Conservation (phyloP, 129 eudicot genomes). For the Lonicera japonica region DNA sequence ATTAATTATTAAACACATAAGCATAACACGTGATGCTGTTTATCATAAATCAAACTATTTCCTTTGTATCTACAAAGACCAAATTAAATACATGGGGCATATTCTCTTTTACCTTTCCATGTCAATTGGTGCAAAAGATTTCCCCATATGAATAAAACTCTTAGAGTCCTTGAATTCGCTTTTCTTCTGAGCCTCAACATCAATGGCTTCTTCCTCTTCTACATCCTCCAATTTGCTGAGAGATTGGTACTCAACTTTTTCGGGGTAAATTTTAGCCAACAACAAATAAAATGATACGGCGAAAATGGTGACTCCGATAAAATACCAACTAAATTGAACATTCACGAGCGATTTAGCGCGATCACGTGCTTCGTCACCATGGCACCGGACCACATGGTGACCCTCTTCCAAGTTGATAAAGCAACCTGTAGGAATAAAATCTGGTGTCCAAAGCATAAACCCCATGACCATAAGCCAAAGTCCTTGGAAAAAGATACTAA, state of each 20-base stretch:
- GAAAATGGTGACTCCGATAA: slow-evolving; percentile 44
- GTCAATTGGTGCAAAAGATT: slow-evolving; percentile 41
- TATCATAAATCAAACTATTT: no score
- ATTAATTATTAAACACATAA: no score
- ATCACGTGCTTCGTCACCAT: slow-evolving; percentile 45
- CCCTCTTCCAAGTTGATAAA: slow-evolving; percentile 77
- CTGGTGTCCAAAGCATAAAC: slow-evolving; percentile 74
- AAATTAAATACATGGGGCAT: no score
- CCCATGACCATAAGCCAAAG: slow-evolving; percentile 94
- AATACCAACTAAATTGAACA: slow-evolving; percentile 81
- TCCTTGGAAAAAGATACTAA: slow-evolving; percentile 67
- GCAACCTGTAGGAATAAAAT: slow-evolving; percentile 74
- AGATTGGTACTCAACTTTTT: slow-evolving; percentile 45
- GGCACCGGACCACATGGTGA: slow-evolving; percentile 73
- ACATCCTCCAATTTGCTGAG: slow-evolving; percentile 27
- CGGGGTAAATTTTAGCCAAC: slow-evolving; percentile 35
- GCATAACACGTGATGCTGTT: no score
- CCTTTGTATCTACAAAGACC: no score
- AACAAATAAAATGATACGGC: slow-evolving; percentile 38
- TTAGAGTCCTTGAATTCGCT: slow-evolving; percentile 13
- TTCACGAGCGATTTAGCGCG: slow-evolving; percentile 82
- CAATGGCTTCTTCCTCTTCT: slow-evolving; percentile 26
- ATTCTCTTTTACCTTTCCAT: slow-evolving; percentile 59
- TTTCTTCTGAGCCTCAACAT: slow-evolving; percentile 66
- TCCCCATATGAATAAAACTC: slow-evolving; percentile 47